Conservation (phyloP, 345 rosid genomes). For the Balakata baccata region DNA sequence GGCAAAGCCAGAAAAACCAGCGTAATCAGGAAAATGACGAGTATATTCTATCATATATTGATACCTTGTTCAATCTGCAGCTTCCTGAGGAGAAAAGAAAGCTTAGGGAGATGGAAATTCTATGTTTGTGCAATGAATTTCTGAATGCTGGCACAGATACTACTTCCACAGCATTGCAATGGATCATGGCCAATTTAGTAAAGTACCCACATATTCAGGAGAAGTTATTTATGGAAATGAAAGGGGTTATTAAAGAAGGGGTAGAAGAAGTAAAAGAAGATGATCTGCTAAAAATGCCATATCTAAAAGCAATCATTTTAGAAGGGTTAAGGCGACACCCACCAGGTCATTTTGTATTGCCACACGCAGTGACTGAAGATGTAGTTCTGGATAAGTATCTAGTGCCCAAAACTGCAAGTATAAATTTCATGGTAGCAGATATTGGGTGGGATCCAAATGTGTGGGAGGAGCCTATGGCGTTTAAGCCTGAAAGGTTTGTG, state of each 20-base stretch:
- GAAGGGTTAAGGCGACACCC: conserved; percentile 25
- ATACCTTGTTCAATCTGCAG: conserved; percentile 18
- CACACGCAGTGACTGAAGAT: conserved; percentile 19
- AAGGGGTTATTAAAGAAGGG: neutral
- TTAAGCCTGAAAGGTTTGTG: conserved; percentile 25
- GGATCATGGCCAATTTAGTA: conserved; percentile 25
- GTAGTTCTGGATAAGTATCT: neutral
- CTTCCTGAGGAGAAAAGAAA: conserved; percentile 23
- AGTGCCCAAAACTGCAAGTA: conserved; percentile 3
- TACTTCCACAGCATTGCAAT: conserved; percentile 16
- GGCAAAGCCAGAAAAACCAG: neutral
- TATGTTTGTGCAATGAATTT: conserved; percentile 15
- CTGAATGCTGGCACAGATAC: conserved; percentile 18
- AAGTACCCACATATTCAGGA: conserved; percentile 21
- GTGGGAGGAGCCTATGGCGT: conserved; percentile 27
- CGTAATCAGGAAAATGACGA: neutral
- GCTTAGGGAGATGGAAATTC: conserved; percentile 9
- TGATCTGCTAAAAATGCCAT: conserved; percentile 11
- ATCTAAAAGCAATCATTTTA: conserved; percentile 14
- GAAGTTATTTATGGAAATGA: conserved; percentile 15
- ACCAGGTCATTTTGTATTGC: conserved; percentile 10
- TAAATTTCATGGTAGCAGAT: conserved; percentile 19
- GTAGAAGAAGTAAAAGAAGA: conserved; percentile 15
- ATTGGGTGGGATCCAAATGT: conserved; percentile 20
- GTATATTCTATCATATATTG: conserved; percentile 4